Percentiles rank a stretch among this genome's conserved stretches.
Evolutionary conservation across 352 stramenopile genomes (phyloP).

Genomic region (Lagenidium giganteum): DNA sequence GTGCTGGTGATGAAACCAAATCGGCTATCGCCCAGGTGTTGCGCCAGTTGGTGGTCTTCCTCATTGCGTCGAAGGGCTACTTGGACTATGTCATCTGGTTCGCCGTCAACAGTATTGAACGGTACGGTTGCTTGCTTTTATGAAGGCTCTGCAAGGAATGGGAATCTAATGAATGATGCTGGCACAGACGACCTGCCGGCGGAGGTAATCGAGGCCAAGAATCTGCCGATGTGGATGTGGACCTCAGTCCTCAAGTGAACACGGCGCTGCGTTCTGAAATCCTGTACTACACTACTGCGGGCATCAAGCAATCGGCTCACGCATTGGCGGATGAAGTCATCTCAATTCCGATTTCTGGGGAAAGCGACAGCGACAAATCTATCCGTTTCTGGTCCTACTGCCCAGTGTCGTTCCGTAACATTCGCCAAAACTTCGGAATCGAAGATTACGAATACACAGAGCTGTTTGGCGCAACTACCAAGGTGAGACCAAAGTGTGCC

Average conservation of each 20-base stretch:
- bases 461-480: conserved; percentile 82
- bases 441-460: conserved; percentile 76
- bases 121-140: conserved; percentile 16
- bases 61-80: conserved; percentile 82
- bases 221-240: conserved; percentile 77
- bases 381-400: conserved; percentile 89
- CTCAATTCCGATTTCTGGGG: conserved; percentile 74
- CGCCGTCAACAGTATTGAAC: conserved; percentile 84
- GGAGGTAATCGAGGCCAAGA: conserved; percentile 39
- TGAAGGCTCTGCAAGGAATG: not conserved
- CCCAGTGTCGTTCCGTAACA: conserved; percentile 79
- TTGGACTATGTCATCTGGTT: conserved; percentile 90
- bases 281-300: conserved; percentile 87
- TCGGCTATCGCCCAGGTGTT: conserved; percentile 69
- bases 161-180: not conserved
- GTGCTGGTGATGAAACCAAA: conserved; percentile 30
- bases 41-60: conserved; percentile 76
- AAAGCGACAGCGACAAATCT: conserved; percentile 67
- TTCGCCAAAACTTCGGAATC: conserved; percentile 80
- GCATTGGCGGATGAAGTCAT: conserved; percentile 71
- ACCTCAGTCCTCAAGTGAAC: conserved; percentile 85
- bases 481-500: conserved; percentile 24
- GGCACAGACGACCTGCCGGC: conserved; percentile 24
- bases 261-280: conserved; percentile 85
- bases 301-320: conserved; percentile 83